Base-by-base conservation (phyloP, 805 yeast species). In the Candida manassasensis region DNA sequence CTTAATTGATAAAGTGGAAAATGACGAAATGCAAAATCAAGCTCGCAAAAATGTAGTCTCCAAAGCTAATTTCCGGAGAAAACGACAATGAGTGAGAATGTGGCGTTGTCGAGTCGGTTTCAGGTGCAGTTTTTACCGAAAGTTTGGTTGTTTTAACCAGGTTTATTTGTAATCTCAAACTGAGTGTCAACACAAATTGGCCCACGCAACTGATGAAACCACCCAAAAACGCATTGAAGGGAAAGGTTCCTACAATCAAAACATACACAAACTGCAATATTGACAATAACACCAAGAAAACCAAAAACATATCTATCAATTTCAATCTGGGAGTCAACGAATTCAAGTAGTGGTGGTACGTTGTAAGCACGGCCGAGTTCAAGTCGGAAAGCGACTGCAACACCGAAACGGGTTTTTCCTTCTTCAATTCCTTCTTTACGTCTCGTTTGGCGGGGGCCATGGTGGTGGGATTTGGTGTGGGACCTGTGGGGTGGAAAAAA, bases 181-280 rank as follows among this genome's bases (percentile, higher is more conserved):
- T 73, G 27, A 84, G 86, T 9, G 94, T 78, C 43, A 93, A 73
- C 17, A 93, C 97, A 57, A 93, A 93, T 60, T 93, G 97, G 10
- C 95, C 97, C 34, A 93, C 97, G 29, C 97, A 85, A 15, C 87
- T 69, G 37, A 83, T 75, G 55, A 93, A 93, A 1, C 97, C 97
- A 14, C 95, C 90, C 40, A 93, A 71, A 55, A 93, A 93, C 16
- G 96, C 97, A 62, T 93, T 93, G 74, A 93, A 93, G 12, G 99
- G 99, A 74, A 83, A 93, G 49, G 77, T 86, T 24, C 97, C 95
- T 30, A 88, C 77, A 10, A 87, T 41, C 27, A 81, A 47, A 45
- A 84, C 84, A 59, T 88, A 90, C 3, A 69, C 63, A 53, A 88
- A 87, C 61, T 93, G 97, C 19, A 84, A 59, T 1, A 74, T 62